A percentile compares a stretch with the other conserved stretches of the same genome.
These are phyloP conservation scores for Lecanicillium sp. DNA, from an alignment of 2,329 filamentous ascomycete species.

Conservation along the genomic window DNA sequence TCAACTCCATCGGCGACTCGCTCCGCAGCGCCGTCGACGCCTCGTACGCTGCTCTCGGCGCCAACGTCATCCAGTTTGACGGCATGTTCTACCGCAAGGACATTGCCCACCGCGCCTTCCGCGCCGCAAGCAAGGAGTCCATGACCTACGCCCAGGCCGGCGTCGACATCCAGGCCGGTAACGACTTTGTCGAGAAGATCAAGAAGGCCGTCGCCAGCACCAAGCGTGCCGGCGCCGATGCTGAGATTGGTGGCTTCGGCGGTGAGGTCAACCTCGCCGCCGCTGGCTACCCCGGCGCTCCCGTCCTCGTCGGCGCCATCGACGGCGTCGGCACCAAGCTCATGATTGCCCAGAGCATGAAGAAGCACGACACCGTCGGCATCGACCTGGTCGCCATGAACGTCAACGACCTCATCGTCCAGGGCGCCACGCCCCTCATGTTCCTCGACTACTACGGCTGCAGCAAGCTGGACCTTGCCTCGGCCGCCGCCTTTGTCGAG, in stretches of 20 bases:
- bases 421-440: conserved; percentile 89
- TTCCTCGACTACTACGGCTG: conserved; percentile 98
- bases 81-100: conserved; percentile 90
- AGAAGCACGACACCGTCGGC: conserved; percentile 89
- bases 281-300: conserved; percentile 67
- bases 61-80: conserved; percentile 65
- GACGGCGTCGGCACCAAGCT: conserved; percentile 97
- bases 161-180: conserved; percentile 91
- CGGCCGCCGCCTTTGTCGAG: conserved; percentile 79
- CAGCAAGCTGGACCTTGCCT: conserved; percentile 73
- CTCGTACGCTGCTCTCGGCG: conserved; percentile 77
- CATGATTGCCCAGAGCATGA: conserved; percentile 85
- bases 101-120: conserved; percentile 74
- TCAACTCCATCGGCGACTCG: conserved; percentile 67
- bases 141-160: conserved; percentile 92
- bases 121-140: conserved; percentile 38
- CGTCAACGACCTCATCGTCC: conserved; percentile 94
- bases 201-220: conserved; percentile 85
- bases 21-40: conserved; percentile 78
- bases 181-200: conserved; percentile 86
- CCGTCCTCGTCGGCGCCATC: conserved; percentile 86
- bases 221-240: conserved; percentile 77
- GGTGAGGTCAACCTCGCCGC: conserved; percentile 57
- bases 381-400: conserved; percentile 99
- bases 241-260: conserved; percentile 92